Evolutionary conservation across 805 yeast species (phyloP), one percentile per base, ranked within the genome.

Genomic region (Candida coleopterorum): DNA sequence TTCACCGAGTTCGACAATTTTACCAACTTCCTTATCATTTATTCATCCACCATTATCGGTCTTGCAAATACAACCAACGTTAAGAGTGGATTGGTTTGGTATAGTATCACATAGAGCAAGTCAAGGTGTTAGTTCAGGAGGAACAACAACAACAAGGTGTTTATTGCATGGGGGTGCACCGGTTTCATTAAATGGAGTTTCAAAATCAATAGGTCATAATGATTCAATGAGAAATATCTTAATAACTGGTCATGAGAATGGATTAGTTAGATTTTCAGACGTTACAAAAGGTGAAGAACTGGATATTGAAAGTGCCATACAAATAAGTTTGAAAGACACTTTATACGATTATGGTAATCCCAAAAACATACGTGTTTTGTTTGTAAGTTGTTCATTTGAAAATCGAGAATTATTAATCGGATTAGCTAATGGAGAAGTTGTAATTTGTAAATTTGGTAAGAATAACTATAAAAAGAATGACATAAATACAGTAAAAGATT

Each of bases 241-340:
- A 28, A 79, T 87, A 1, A 80, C 95, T 0, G 97, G 97, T 0
- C 96, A 93, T 52, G 75, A 79, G 24, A 82, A 82, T 54, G 97
- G 97, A 0, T 74, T 81, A 24, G 76, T 93, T 0, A 71, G 96
- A 37, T 66, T 90, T 8, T 81, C 88, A 79, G 95, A 90, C 59
- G 81, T 87, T 0, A 78, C 94, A 0, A 77, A 79, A 39, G 83
- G 84, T 15, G 96, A 85, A 32, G 56, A 50, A 17, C 57, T 47
- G 33, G 65, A 58, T 17, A 46, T 54, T 8, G 67, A 60, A 33
- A 51, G 50, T 25, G 45, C 51, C 6, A 49, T 66, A 1, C 67
- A 62, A 42, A 45, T 65, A 22, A 53, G 59, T 36, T 51, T 66
- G 32, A 52, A 52, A 23, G 63, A 58, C 26, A 58, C 67, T 1